Evolutionary conservation across 257 asterid species (phyloP).

Genomic region (Rehmannia glutinosa): DNA sequence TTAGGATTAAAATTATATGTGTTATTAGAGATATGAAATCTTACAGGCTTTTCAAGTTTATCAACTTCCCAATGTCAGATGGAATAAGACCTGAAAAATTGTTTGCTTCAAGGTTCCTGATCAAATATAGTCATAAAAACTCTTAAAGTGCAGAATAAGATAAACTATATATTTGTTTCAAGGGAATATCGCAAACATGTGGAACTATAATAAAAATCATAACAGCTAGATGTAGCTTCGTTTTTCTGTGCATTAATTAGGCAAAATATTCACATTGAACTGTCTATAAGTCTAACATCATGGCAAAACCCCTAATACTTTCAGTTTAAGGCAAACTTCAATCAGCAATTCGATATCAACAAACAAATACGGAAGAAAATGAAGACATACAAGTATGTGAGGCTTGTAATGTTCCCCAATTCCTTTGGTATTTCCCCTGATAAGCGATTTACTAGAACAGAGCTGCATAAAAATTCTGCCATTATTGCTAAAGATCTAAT

Average conservation of each 20-base stretch:
- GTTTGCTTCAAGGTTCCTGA: constrained; percentile 82
- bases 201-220: neutral
- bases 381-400: constrained; percentile 64
- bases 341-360: too few relatives aligned
- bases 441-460: constrained; percentile 70
- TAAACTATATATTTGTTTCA: neutral
- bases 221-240: too few relatives aligned
- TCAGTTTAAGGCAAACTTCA: too few relatives aligned
- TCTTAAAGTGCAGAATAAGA: neutral
- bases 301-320: too few relatives aligned
- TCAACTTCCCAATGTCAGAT: constrained; percentile 60
- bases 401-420: constrained; percentile 66
- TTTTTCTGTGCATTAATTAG: too few relatives aligned
- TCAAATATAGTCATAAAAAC: constrained; percentile 17
- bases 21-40: constrained; percentile 22
- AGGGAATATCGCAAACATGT: too few relatives aligned
- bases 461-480: constrained; percentile 42
- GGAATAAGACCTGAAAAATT: constrained; percentile 67
- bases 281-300: too few relatives aligned
- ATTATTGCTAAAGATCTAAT: constrained; percentile 13
- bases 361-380: too few relatives aligned
- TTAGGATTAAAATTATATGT: neutral
- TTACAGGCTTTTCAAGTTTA: constrained; percentile 54
- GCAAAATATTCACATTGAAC: too few relatives aligned
- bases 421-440: constrained; percentile 75